A percentile compares a stretch with the other conserved stretches of the same genome.
Evolutionary conservation across 2,329 filamentous ascomycete genomes (phyloP).

Genomic region (Aspergillus fijiensis): DNA sequence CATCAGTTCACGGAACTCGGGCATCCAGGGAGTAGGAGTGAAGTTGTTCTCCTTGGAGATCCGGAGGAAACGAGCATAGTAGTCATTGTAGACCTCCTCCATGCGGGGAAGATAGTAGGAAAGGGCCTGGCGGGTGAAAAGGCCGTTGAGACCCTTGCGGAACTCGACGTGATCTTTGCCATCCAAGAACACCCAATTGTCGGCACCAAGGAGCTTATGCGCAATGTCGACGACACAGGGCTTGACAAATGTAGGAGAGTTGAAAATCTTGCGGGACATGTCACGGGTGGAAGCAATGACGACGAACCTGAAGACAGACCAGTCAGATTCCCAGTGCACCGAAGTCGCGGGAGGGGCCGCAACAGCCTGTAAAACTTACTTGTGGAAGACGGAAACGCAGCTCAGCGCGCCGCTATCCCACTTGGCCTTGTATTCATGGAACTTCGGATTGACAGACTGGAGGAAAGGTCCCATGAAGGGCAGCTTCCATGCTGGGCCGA

Average conservation of each 20-base stretch:
- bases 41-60: slow-evolving; percentile 70
- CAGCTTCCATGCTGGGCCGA: slow-evolving; percentile 71
- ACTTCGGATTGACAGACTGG: slow-evolving; percentile 86
- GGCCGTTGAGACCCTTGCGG: slow-evolving; percentile 89
- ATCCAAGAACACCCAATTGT: slow-evolving; percentile 97
- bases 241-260: slow-evolving; percentile 87
- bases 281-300: slow-evolving; percentile 94
- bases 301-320: slow-evolving; percentile 65
- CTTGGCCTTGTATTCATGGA: slow-evolving; percentile 86
- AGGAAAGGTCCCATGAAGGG: slow-evolving; percentile 96
- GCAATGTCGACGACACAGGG: slow-evolving; percentile 94
- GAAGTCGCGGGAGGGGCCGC: neutral
- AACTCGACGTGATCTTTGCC: slow-evolving; percentile 94
- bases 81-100: slow-evolving; percentile 85
- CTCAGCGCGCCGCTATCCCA: slow-evolving; percentile 89
- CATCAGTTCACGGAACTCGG: slow-evolving; percentile 89
- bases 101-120: slow-evolving; percentile 86
- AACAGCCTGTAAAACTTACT: slow-evolving; percentile 58
- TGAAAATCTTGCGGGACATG: slow-evolving; percentile 95
- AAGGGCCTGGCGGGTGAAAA: slow-evolving; percentile 90
- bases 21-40: slow-evolving; percentile 84
- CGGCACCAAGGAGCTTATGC: slow-evolving; percentile 84
- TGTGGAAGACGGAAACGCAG: slow-evolving; percentile 99
- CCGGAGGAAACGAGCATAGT: slow-evolving; percentile 76
- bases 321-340: neutral